Percentiles rank a stretch among this genome's conserved stretches.
These are phyloP conservation scores for Hanseniaspora vineae DNA, from an alignment of 805 yeast species.

Conservation along the genomic window DNA sequence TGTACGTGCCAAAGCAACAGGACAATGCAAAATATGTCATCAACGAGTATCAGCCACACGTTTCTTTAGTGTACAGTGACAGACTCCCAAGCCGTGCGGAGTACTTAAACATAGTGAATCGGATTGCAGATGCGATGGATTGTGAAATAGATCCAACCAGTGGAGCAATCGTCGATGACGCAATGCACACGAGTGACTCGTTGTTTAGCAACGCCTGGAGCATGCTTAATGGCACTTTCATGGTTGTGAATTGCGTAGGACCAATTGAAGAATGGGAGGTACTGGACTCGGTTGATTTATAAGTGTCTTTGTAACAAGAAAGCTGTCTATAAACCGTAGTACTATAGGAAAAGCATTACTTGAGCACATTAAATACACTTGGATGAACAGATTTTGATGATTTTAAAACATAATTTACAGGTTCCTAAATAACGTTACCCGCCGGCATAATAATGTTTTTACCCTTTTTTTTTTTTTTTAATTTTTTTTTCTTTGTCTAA, in stretches of 20 bases:
- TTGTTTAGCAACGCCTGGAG: constrained; percentile 35
- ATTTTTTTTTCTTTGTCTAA: too few species aligned
- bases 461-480: too few species aligned
- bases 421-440: too few species aligned
- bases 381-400: too few species aligned
- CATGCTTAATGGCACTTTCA: constrained; percentile 44
- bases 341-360: too few species aligned
- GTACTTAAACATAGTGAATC: constrained; percentile 45
- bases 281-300: constrained; percentile 35
- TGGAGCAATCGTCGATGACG: constrained; percentile 25
- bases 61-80: constrained; percentile 57
- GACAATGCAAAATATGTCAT: constrained; percentile 32
- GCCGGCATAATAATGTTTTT: too few species aligned
- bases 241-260: constrained; percentile 59
- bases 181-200: not conserved
- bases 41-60: constrained; percentile 54
- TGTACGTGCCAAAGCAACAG: constrained; percentile 29
- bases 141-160: constrained; percentile 20
- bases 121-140: constrained; percentile 55
- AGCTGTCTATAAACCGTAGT: too few species aligned
- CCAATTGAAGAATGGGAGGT: constrained; percentile 58
- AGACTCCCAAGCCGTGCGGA: constrained; percentile 54
- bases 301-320: not conserved
- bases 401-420: too few species aligned
- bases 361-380: too few species aligned